Evolutionary conservation across 2,329 filamentous ascomycete species (phyloP).

Genomic region (Nemania sp.): DNA sequence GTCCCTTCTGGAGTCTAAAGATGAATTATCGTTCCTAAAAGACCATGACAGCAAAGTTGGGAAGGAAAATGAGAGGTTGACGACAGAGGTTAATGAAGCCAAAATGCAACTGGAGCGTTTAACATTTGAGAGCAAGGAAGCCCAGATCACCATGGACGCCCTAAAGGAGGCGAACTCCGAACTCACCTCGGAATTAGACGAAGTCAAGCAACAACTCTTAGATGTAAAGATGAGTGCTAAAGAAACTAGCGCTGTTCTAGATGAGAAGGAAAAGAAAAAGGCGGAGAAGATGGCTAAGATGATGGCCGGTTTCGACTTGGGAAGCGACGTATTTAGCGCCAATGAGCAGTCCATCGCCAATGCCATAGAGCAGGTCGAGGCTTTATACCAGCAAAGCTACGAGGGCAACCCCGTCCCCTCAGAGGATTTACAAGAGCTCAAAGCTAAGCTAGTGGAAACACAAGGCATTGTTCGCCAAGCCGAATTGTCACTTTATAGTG

Average conservation of each 20-base stretch:
- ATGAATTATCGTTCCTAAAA: constrained; percentile 86
- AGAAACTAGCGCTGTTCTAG: constrained; percentile 87
- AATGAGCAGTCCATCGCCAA: constrained; percentile 88
- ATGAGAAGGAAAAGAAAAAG: constrained; percentile 99
- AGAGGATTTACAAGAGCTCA: constrained; percentile 82
- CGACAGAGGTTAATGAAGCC: constrained; percentile 87
- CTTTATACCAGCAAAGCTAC: constrained; percentile 79
- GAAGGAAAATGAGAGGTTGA: constrained; percentile 91
- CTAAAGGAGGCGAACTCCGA: constrained; percentile 96
- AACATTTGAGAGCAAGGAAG: constrained; percentile 95
- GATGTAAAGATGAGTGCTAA: constrained; percentile 97
- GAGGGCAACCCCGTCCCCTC: constrained; percentile 83
- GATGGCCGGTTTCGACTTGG: constrained; percentile 98
- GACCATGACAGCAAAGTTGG: constrained; percentile 85
- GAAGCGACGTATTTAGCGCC: constrained; percentile 90
- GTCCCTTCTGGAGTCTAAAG: constrained; percentile 82
- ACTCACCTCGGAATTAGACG: constrained; percentile 90
- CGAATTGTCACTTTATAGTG: constrained; percentile 84
- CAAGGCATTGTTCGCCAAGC: constrained; percentile 94
- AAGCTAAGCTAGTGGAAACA: constrained; percentile 83
- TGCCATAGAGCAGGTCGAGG: constrained; percentile 85
- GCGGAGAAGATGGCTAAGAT: constrained; percentile 99
- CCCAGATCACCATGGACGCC: constrained; percentile 96
- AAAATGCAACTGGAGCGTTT: constrained; percentile 98
- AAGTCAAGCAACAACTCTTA: constrained; percentile 94